A percentile compares a stretch with the other conserved stretches of the same genome.
Conservation (phyloP, 768 basidiomycete species). For the Tricholoma sp. region DNA sequence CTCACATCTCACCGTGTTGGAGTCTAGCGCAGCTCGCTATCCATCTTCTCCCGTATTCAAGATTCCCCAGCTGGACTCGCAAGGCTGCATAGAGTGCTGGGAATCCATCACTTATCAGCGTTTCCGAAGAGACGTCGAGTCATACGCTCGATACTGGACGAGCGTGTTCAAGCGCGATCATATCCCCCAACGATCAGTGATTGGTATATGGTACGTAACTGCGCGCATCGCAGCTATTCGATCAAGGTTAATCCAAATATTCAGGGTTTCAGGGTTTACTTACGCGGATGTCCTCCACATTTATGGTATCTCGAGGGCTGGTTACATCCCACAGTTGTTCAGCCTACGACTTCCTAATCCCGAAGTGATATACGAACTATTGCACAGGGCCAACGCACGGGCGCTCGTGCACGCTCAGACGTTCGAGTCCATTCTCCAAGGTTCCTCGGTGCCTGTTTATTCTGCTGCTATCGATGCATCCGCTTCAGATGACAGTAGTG, state of each 20-base stretch:
- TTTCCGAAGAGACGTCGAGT: conserved; percentile 52
- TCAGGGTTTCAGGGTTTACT: conserved; percentile 57
- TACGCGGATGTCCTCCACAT: conserved; percentile 60
- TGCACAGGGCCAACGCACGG: conserved; percentile 46
- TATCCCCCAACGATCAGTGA: conserved; percentile 43
- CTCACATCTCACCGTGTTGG: conserved; percentile 52
- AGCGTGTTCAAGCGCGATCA: conserved; percentile 33
- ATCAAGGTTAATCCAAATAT: conserved; percentile 8
- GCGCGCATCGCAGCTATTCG: neutral
- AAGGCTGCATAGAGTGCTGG: conserved; percentile 18
- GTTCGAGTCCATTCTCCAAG: conserved; percentile 30
- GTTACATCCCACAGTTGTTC: conserved; percentile 64
- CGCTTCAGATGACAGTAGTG: conserved; percentile 23
- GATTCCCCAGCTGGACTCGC: conserved; percentile 37
- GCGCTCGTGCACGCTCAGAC: conserved; percentile 53
- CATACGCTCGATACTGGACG: conserved; percentile 53
- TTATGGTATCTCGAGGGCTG: conserved; percentile 60
- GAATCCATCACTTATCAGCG: conserved; percentile 26
- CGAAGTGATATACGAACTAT: conserved; percentile 56
- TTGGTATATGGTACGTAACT: conserved; percentile 55
- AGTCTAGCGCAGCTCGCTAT: conserved; percentile 39
- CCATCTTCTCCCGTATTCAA: conserved; percentile 46
- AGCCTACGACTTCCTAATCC: conserved; percentile 55
- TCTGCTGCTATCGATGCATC: conserved; percentile 20
- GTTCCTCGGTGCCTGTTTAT: conserved; percentile 40